A percentile compares a stretch with the other conserved stretches of the same genome.
These are phyloP conservation scores for Phaeosphaeria sp. DNA, from an alignment of 2,329 filamentous ascomycete genomes.

Conservation along the genomic window DNA sequence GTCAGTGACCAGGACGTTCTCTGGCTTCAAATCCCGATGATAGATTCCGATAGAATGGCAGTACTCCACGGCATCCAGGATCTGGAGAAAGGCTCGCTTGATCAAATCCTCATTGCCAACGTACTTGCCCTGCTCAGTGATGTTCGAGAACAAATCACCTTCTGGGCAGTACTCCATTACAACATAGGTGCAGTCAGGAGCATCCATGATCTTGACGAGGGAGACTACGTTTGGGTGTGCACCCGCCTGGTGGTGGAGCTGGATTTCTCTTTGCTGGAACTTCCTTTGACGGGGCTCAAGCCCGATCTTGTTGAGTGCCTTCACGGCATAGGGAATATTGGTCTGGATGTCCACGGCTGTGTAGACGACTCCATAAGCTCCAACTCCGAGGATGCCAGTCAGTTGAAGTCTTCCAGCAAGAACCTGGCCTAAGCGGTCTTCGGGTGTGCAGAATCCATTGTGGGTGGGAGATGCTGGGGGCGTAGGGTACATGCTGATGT, in stretches of 20 bases:
- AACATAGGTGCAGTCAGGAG: constrained; percentile 91
- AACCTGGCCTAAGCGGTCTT: constrained; percentile 85
- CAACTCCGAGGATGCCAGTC: constrained; percentile 84
- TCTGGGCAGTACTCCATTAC: constrained; percentile 97
- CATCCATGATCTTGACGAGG: constrained; percentile 91
- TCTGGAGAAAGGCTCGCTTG: constrained; percentile 89
- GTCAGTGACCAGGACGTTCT: constrained; percentile 94
- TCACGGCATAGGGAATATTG: constrained; percentile 87
- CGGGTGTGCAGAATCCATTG: constrained; percentile 62
- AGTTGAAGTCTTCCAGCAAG: constrained; percentile 85
- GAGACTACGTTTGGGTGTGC: constrained; percentile 93
- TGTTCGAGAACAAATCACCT: constrained; percentile 95
- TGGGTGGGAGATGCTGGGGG: constrained; percentile 57
- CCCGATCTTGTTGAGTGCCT: constrained; percentile 93
- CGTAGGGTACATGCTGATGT: constrained; percentile 56
- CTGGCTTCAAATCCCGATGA: constrained; percentile 96
- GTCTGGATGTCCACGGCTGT: constrained; percentile 84
- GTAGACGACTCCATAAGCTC: constrained; percentile 97
- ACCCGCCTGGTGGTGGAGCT: constrained; percentile 87
- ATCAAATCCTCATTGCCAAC: constrained; percentile 89
- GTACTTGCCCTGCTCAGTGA: constrained; percentile 93
- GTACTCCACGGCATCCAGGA: constrained; percentile 93
- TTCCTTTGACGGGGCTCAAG: constrained; percentile 85
- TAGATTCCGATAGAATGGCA: constrained; percentile 95
- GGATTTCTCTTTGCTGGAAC: constrained; percentile 93